phyloP scores from a whole-genome alignment of 1,284 basidiomycete species.

The Melampsora americana region DNA sequence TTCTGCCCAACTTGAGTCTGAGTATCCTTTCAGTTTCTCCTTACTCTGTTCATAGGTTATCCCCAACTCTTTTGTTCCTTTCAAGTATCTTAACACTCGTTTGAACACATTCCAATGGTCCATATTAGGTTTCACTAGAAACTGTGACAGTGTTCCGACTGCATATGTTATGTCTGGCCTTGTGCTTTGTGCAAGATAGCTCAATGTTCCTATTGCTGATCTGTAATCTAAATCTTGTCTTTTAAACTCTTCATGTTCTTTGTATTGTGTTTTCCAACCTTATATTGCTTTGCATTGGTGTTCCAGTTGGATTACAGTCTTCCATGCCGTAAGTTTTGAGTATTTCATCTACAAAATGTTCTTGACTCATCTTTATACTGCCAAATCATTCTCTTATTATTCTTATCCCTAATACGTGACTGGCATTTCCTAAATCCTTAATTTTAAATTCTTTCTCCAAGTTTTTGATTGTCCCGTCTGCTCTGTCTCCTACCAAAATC shows the following conservation, averaged over 20 bases:
- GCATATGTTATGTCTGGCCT: slow-evolving; percentile 39
- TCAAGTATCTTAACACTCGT: slow-evolving; percentile 30
- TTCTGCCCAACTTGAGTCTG: slow-evolving; percentile 38
- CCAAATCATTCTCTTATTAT: slow-evolving; percentile 4
- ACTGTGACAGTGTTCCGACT: slow-evolving; percentile 36
- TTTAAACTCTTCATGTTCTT: slow-evolving; percentile 24
- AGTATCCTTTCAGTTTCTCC: slow-evolving; percentile 16
- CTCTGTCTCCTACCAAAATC: slow-evolving; percentile 16
- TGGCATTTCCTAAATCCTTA: slow-evolving; percentile 27
- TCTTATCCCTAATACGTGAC: slow-evolving; percentile 35
- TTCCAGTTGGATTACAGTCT: slow-evolving; percentile 21
- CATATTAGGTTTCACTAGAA: slow-evolving; percentile 18
- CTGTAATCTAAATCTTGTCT: slow-evolving; percentile 4
- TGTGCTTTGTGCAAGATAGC: slow-evolving; percentile 33
- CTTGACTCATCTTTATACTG: slow-evolving; percentile 4
- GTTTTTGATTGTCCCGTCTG: slow-evolving; percentile 10
- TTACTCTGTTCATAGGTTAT: slow-evolving; percentile 11
- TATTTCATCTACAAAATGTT: slow-evolving; percentile 17
- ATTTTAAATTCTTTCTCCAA: slow-evolving; percentile 32
- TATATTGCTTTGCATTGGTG: slow-evolving; percentile 36
- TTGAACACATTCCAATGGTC: slow-evolving; percentile 33
- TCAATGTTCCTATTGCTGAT: slow-evolving; percentile 31
- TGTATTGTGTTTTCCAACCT: slow-evolving; percentile 28
- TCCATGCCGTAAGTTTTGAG: slow-evolving; percentile 19
- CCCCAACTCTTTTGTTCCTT: slow-evolving; percentile 23